Evolutionary conservation across 768 basidiomycete genomes (phyloP), one percentile per base, ranked within the genome.

Genomic region (Pholiota conissans): DNA sequence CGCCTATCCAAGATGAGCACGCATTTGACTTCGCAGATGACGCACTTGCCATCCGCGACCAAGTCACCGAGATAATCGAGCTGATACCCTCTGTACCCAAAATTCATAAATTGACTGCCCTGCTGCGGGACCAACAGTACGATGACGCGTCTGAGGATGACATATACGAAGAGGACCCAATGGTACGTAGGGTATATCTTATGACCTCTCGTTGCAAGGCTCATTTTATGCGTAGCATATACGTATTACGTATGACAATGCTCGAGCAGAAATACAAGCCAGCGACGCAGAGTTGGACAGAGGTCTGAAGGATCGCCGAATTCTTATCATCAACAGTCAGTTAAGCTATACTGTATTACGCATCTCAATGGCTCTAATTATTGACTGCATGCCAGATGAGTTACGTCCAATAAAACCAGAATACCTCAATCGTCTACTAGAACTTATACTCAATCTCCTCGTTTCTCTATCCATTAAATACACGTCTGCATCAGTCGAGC

Each of bases 11-110:
- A 35, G 73, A 74, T 64, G 67, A 63, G 27, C 54, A 65, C 26
- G 62, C 69, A 27, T 56, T 69, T 27, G 65, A 69, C 6, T 67
- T 65, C n/a, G 62, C 69, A 2, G 68, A 73, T 18, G 76, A 81
- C 45, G 72, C 74, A 1, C 76, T 91, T 9, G 81, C 89, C 52
- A 87, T 97, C 51, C 84, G 88, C 51, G 91, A 94, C 62, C 87
- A 89, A 63, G 74, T 94, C 29, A 87, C 85, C 63, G 89, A 97
- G 64, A 80, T 98, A 48, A 72, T 98, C 49, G 97, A 99, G 71
- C 76, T 93, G 18, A 79, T 84, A 0, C 89, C 89, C 0, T 72
- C 79, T n/a, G 84, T 95, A 0, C 92, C 96, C 8, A 88, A 82
- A 63, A 68, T 95, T 18, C 83, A 93, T 54, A 84, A 85, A 59